Base-by-base conservation (phyloP, 805 yeast genomes). In the Debaryomyces prosopidis region DNA sequence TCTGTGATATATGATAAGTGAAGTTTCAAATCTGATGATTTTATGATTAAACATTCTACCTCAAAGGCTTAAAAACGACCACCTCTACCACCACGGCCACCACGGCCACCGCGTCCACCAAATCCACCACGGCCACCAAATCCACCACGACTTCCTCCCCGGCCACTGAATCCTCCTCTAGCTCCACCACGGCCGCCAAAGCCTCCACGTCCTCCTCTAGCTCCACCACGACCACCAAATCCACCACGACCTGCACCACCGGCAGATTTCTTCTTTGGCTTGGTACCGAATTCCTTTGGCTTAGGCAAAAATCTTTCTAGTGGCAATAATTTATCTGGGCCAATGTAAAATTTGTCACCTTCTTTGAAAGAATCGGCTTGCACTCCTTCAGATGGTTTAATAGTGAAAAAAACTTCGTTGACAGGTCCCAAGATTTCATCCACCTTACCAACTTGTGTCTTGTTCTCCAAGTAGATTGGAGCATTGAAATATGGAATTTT, bases 401-500 rank as follows among this genome's bases (percentile, higher is more conserved):
- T 84, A 32, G 99, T 94, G 80, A 94, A 94, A 66, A 80, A 92
- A n/a, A 94, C 97, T 72, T 94, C 99, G 66, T 94, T 94, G 65
- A 94, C 73, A 39, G 99, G 98, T 42, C 99, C 99, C 56, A 94
- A 79, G 52, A 94, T 94, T 77, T 94, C 99, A 67, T 94, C 99
- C 47, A 94, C 96, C 69, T 94, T 94, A 60, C 99, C 99, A 39
- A 94, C 84, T 64, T 87, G 94, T 19, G 96, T 86, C 71, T 94
- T 94, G 79, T 94, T 92, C 68, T 94, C 98, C 57, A 94, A 79
- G 68, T 86, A 94, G 59, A 94, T 91, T 65, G 99, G 99, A 20
- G 99, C 99, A 73, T 94, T 94, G 81, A 94, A 94, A 69, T 92
- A 94, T 61, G 99, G 99, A 57, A 94, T 78, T 76, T 92, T 92